Percentiles rank a stretch among this genome's conserved stretches.
Evolutionary conservation across 371 early-diverging fungal genomes (phyloP).

Genomic region (Sporodiniella umbellata): DNA sequence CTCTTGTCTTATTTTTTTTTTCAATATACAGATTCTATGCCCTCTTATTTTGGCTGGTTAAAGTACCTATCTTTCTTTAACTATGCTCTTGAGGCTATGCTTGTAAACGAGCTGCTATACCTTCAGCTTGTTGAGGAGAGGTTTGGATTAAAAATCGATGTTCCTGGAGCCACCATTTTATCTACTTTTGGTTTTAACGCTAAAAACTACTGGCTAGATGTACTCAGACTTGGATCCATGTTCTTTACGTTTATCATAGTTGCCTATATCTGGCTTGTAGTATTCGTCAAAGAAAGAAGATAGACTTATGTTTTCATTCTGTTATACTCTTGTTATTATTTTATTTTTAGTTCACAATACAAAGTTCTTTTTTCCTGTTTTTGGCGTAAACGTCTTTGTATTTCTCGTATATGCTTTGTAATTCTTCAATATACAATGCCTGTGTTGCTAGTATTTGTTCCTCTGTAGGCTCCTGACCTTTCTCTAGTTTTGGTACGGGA

Average conservation of each 20-base stretch:
- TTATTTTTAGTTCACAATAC: constrained; percentile 2
- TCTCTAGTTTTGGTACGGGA: constrained; percentile 35
- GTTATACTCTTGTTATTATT: not conserved
- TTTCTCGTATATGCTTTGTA: constrained; percentile 58
- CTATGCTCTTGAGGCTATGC: constrained; percentile 84
- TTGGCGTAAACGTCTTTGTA: constrained; percentile 70
- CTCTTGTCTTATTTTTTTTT: too few species aligned
- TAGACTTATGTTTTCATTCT: constrained; percentile 36
- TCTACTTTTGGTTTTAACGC: constrained; percentile 90
- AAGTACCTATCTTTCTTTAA: constrained; percentile 85
- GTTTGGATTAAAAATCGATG: constrained; percentile 79
- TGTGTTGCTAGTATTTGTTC: constrained; percentile 62
- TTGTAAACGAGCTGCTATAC: constrained; percentile 82
- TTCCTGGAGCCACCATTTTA: constrained; percentile 84
- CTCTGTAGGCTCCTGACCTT: constrained; percentile 49
- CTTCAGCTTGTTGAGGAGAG: constrained; percentile 77
- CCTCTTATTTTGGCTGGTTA: constrained; percentile 71
- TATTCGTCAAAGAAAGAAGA: constrained; percentile 81
- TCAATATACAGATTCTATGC: constrained; percentile 64
- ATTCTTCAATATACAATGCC: constrained; percentile 52
- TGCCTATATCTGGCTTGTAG: constrained; percentile 78
- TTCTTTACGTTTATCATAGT: constrained; percentile 61
- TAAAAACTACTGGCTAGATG: constrained; percentile 82
- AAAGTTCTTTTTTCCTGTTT: constrained; percentile 45
- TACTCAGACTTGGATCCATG: constrained; percentile 61